These are phyloP conservation scores for Yamadazyma dushanensis DNA, from an alignment of 1,139 yeast species.

Conservation along the genomic window DNA sequence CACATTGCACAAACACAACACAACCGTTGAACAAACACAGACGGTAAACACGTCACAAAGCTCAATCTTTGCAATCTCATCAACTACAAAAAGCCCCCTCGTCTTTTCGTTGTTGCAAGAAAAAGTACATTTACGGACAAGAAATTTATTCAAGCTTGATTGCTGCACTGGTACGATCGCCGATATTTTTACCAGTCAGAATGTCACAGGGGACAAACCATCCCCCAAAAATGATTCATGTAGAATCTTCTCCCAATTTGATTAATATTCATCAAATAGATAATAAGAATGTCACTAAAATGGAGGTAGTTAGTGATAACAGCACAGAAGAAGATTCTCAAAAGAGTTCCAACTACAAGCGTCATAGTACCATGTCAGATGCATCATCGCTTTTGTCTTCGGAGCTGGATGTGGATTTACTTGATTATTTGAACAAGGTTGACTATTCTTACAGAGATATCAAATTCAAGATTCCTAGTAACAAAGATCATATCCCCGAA, in stretches of 20 bases:
- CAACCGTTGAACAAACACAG: too few species aligned
- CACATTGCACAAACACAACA: too few species aligned
- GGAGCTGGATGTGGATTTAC: constrained; percentile 20
- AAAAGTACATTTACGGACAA: too few species aligned
- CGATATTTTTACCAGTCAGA: too few species aligned
- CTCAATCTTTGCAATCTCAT: too few species aligned
- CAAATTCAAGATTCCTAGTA: constrained; percentile 19
- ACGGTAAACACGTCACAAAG: too few species aligned
- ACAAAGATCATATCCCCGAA: constrained; percentile 11
- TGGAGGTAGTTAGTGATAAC: not conserved
- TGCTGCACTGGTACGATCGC: too few species aligned
- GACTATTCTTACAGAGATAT: constrained; percentile 17
- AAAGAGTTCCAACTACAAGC: not conserved
- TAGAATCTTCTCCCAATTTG: constrained; percentile 10
- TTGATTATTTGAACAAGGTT: constrained; percentile 20
- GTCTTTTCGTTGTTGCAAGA: too few species aligned
- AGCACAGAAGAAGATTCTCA: not conserved
- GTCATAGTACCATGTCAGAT: not conserved
- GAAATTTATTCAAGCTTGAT: too few species aligned
- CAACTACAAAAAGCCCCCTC: too few species aligned
- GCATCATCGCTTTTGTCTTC: constrained; percentile 1
- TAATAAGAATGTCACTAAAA: not conserved
- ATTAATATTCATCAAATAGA: not conserved
- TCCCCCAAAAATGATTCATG: constrained; percentile 4
- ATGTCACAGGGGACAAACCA: not conserved